phyloP scores from a whole-genome alignment of 345 rosid species.

The Salix udensis region DNA sequence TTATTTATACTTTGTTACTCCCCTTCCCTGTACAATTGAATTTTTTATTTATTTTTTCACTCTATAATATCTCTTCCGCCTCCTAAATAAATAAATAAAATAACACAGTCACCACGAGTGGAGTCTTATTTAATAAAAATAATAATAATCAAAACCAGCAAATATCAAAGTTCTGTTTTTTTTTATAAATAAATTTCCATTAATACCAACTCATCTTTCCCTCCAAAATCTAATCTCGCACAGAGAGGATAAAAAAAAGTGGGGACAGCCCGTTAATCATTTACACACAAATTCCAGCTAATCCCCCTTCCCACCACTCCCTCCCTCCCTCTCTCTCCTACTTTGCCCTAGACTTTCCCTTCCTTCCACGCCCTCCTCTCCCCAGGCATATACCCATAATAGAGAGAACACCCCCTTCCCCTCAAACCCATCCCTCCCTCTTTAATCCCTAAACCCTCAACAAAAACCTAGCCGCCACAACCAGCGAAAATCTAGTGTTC shows the following conservation, averaged over 20 bases:
- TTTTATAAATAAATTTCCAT: too few species aligned
- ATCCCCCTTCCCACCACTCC: neutral
- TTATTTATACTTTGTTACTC: too few species aligned
- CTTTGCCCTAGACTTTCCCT: neutral
- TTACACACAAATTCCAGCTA: conserved; percentile 17
- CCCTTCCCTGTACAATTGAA: too few species aligned
- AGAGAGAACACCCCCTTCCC: neutral
- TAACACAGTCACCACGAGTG: too few species aligned
- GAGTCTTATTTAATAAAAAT: too few species aligned
- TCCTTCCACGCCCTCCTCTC: neutral
- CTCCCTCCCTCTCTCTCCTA: neutral
- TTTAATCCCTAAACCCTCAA: neutral
- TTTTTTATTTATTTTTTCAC: too few species aligned
- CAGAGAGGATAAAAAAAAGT: neutral
- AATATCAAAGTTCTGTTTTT: too few species aligned
- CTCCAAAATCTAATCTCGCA: neutral
- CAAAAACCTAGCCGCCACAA: neutral
- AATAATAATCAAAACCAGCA: too few species aligned
- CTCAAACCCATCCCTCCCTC: neutral
- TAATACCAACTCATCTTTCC: neutral
- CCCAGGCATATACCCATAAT: neutral
- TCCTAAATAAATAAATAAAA: too few species aligned
- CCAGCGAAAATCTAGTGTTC: conserved; percentile 11
- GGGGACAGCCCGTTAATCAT: conserved; percentile 1
- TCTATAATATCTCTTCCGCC: too few species aligned